Evolutionary conservation across 202 grass and related monocot genomes (phyloP), one percentile per base, ranked within the genome.

Genomic region (Setaria viridis): DNA sequence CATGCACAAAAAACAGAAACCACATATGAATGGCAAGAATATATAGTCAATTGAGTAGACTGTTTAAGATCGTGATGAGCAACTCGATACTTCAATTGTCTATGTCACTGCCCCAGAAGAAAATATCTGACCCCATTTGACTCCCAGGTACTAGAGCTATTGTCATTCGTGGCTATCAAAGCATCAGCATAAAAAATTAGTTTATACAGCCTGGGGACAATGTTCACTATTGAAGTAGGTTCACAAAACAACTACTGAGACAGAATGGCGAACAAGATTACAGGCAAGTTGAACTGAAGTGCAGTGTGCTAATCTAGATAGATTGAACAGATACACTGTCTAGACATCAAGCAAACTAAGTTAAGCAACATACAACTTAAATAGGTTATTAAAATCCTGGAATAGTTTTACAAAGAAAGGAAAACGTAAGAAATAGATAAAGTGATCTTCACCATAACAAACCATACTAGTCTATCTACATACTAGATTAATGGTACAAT

Each of bases 141-240:
- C 37, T 76, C 16, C 5, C n/a, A 76, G 59, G 20, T 77, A 30
- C 20, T 62, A 69, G 45, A 87, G 62, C 15, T 70, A 70, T 20
- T 60, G 48, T 70, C n/a, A 48, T 42, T 47, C 58, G n/a, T 51
- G 14, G 32, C 39, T 34, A 12, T 62, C n/a, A 82, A 20, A 33
- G 16, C 42, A 43, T 15, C 32, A 34, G 15, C 29, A 17, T 82
- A 15, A 8, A 70, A 62, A 77, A 34, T 56, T 82, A 62, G 32
- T 87, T 68, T 30, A 71, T 21, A 19, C 13, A 32, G 11, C 46
- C 9, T 41, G 25, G 41, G 20, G 32, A 43, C n/a, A 37, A 47
- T 10, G 19, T 35, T 65, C 8, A 74, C 39, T 37, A 4, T 32
- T 67, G 48, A 41, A 34, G 69, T 66, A 67, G 41, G 60, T 16